Percentiles rank a stretch among this genome's conserved stretches.
Conservation (phyloP, 2,329 filamentous ascomycete species). For the Botrytis paeoniae region DNA sequence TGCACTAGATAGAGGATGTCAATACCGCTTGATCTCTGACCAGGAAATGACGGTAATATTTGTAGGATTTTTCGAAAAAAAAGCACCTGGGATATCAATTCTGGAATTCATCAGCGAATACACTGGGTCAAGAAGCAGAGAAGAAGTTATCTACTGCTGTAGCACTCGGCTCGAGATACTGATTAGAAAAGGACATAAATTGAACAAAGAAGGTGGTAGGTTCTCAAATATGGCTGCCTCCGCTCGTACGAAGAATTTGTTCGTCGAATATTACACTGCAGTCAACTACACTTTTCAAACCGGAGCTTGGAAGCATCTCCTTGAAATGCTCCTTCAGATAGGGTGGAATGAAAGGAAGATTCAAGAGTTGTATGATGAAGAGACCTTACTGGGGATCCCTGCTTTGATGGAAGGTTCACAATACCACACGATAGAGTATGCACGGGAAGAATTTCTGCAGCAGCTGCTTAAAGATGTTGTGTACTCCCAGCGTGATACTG, state of each 20-base stretch:
- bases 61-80: no score
- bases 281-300: fast-evolving
- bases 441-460: not conserved
- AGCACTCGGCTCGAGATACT: not conserved
- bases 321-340: not conserved
- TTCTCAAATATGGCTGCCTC: no score
- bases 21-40: not conserved
- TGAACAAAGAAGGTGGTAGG: no score
- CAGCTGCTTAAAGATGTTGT: fast-evolving
- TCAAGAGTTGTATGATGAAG: not conserved
- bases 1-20: not conserved
- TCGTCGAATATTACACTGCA: not conserved
- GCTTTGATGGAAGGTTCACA: not conserved
- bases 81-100: not conserved
- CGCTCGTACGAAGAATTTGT: no score
- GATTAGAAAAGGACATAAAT: not conserved
- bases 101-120: fast-evolving
- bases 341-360: not conserved
- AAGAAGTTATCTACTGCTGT: not conserved
- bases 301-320: not conserved
- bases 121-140: not conserved
- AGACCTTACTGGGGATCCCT: fast-evolving
- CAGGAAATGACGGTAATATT: no score
- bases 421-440: not conserved
- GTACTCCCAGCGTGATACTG: fast-evolving